These are phyloP conservation scores for Phaffomyces thermotolerans DNA, from an alignment of 805 yeast genomes.

Conservation along the genomic window DNA sequence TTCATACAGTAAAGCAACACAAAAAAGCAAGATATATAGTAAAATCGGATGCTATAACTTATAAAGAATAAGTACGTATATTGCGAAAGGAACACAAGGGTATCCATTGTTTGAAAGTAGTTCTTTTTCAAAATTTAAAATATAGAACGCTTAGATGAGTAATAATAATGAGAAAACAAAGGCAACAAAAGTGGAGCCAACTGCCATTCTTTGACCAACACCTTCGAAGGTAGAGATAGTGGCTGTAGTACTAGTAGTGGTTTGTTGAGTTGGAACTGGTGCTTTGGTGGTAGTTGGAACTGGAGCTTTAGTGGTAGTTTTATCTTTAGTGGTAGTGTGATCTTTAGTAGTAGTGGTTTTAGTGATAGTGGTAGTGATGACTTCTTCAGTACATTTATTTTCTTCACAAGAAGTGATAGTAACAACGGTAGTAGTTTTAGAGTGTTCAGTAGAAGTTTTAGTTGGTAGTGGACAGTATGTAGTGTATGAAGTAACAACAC, in stretches of 20 bases:
- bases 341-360: neutral
- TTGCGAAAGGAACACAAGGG: neutral
- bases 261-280: neutral
- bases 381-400: neutral
- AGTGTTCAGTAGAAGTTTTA: neutral
- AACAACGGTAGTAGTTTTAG: neutral
- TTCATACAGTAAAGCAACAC: too few relatives aligned
- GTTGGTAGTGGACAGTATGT: neutral
- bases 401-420: neutral
- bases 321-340: neutral
- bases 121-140: neutral
- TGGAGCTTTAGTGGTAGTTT: neutral
- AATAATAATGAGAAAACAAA: neutral
- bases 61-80: too few relatives aligned
- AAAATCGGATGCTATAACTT: too few relatives aligned
- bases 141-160: neutral
- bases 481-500: neutral
- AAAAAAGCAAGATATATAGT: too few relatives aligned
- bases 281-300: neutral
- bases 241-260: neutral
- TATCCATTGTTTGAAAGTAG: too few relatives aligned
- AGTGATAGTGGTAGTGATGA: too few relatives aligned
- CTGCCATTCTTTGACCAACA: neutral
- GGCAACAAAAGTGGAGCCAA: neutral
- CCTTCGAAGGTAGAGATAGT: neutral